These are phyloP conservation scores for Chaetomiaceae sp. DNA, from an alignment of 2,329 filamentous ascomycete genomes.

Conservation along the genomic window DNA sequence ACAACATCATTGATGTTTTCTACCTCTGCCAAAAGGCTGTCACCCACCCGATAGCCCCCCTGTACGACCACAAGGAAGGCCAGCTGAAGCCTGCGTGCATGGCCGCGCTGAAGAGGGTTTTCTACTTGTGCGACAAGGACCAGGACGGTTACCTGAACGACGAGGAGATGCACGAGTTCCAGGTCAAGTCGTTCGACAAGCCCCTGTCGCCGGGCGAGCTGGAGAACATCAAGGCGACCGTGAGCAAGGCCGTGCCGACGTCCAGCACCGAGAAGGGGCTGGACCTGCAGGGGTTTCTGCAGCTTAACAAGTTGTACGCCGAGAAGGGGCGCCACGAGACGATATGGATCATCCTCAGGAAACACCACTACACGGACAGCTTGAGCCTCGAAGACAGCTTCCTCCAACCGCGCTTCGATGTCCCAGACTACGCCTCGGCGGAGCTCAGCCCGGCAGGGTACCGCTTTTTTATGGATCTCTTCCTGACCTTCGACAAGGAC, in stretches of 20 bases:
- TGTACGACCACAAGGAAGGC: constrained; percentile 93
- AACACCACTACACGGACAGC: constrained; percentile 95
- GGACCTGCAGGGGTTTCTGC: constrained; percentile 75
- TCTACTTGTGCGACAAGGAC: constrained; percentile 94
- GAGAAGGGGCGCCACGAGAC: constrained; percentile 98
- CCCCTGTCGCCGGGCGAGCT: constrained; percentile 75
- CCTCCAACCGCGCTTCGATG: constrained; percentile 88
- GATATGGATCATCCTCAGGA: constrained; percentile 93
- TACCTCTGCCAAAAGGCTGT: constrained; percentile 98
- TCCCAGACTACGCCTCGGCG: constrained; percentile 85
- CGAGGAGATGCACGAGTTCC: constrained; percentile 84
- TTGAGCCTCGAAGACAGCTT: constrained; percentile 87
- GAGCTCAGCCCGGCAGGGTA: constrained; percentile 93
- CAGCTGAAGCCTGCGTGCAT: constrained; percentile 84
- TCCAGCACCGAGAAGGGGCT: constrained; percentile 67
- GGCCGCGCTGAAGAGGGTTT: constrained; percentile 80
- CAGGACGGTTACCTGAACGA: constrained; percentile 92
- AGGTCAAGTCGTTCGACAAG: constrained; percentile 88
- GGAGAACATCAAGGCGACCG: constrained; percentile 83
- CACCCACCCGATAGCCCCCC: constrained; percentile 89
- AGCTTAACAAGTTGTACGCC: constrained; percentile 91
- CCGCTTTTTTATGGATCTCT: constrained; percentile 95
- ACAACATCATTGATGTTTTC: constrained; percentile 94
- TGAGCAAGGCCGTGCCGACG: constrained; percentile 62
- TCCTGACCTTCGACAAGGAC: constrained; percentile 92